Percentiles rank a stretch among this genome's conserved stretches.
These are phyloP conservation scores for Symmetrospora coprosmae DNA, from an alignment of 768 basidiomycete species.

Conservation along the genomic window DNA sequence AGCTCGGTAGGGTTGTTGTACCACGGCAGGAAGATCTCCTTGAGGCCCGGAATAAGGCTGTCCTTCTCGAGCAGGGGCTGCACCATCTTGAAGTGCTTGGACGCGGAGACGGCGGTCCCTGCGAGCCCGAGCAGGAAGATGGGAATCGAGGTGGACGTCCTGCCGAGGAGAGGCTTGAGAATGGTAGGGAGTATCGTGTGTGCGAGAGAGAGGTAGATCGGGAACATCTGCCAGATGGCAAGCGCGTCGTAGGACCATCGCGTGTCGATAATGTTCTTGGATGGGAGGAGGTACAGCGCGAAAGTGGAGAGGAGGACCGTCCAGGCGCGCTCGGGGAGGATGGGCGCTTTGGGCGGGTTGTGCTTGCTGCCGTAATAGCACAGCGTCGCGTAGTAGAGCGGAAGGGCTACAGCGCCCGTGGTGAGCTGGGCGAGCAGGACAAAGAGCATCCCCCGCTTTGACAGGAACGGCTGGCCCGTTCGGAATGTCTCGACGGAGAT, in stretches of 20 bases:
- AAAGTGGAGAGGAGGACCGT: constrained; percentile 1
- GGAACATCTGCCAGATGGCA: constrained; percentile 16
- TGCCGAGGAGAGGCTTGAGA: neutral
- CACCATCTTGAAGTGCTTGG: neutral
- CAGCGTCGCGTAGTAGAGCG: neutral
- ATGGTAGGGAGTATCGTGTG: neutral
- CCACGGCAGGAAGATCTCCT: no score
- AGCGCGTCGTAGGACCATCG: constrained; percentile 16
- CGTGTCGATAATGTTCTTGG: neutral
- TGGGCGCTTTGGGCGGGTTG: neutral
- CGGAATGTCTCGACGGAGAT: no score
- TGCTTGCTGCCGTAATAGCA: neutral
- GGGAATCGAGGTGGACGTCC: neutral
- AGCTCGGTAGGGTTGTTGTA: no score
- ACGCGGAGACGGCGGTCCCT: neutral
- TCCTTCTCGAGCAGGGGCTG: neutral
- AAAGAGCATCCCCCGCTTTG: neutral
- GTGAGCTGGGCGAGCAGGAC: neutral
- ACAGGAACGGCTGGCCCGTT: constrained; percentile 40
- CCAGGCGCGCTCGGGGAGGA: neutral
- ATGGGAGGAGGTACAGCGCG: neutral
- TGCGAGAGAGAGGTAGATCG: neutral
- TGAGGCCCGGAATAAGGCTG: no score
- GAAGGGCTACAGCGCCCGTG: neutral
- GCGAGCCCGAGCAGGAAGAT: neutral